Conservation (phyloP, 2,329 filamentous ascomycete genomes). For the Pseudogymnoascus sp. region DNA sequence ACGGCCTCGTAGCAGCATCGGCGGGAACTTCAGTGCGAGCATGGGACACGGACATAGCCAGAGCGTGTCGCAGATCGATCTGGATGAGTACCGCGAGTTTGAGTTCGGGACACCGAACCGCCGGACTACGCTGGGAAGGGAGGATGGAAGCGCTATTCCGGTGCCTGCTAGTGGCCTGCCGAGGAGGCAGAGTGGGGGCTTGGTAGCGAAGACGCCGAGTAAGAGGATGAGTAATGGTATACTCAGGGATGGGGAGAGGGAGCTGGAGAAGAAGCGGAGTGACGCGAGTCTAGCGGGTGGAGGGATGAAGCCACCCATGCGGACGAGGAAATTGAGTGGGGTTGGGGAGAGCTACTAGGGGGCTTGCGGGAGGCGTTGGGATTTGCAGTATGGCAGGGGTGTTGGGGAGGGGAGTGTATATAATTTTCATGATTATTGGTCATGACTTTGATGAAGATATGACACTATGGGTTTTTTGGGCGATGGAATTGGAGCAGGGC, state of each 20-base stretch:
- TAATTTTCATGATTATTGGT: slow-evolving; percentile 8
- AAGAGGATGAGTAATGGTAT: slow-evolving; percentile 27
- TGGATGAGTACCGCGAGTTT: slow-evolving; percentile 26
- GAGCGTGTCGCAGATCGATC: slow-evolving; percentile 29
- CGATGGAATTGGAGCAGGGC: slow-evolving; percentile 5
- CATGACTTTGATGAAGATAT: slow-evolving; percentile 12
- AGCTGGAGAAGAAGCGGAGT: slow-evolving; percentile 18
- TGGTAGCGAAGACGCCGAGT: slow-evolving; percentile 26
- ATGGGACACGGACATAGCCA: slow-evolving; percentile 31
- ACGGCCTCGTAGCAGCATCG: slow-evolving; percentile 29
- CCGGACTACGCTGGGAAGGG: slow-evolving; percentile 38
- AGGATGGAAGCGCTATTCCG: slow-evolving; percentile 42
- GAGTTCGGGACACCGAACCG: slow-evolving; percentile 40
- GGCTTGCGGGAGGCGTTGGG: not conserved
- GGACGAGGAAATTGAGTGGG: slow-evolving; percentile 44
- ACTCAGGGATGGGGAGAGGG: slow-evolving; percentile 17
- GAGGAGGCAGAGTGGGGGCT: slow-evolving; percentile 44
- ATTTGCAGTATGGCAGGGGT: slow-evolving; percentile 6
- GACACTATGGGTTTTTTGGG: slow-evolving; percentile 9
- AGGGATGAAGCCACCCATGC: slow-evolving; percentile 25
- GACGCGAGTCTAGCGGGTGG: slow-evolving; percentile 16
- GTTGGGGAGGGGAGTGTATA: not conserved
- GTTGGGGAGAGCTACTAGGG: slow-evolving; percentile 52
- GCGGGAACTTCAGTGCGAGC: slow-evolving; percentile 25
- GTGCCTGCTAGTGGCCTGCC: slow-evolving; percentile 40